Base-by-base conservation (phyloP, 2,329 filamentous ascomycete species). In the Meredithiella fracta region DNA sequence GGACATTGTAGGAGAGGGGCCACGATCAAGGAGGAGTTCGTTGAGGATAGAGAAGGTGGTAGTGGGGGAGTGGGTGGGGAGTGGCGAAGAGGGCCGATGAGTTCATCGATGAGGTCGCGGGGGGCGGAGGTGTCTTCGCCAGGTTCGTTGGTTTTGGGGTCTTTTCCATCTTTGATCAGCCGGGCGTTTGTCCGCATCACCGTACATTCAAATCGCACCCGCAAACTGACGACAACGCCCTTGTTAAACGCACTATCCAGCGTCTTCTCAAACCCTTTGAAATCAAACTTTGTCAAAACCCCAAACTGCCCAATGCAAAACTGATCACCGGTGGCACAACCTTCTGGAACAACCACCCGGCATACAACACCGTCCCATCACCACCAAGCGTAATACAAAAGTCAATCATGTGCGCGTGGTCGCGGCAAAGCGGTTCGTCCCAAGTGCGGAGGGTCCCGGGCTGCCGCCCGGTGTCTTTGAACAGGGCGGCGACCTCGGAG, bases 221-320 rank as follows among this genome's bases (percentile, higher is more conserved):
- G 78, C 60, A 98, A 69, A 63, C 86, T 94, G 17, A 97, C 86
- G 0, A 85, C 92, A 20, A 97, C 85, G 5, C 92, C 92, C 58
- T 94, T 83, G 42, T 72, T 74, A 62, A 96, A 92, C 0, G 86
- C 82, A 47, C 74, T 78, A 2, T 74, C 78, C 31, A 96, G 73
- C 1, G 79, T 94, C 14, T 75, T 69, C 59, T 78, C 72, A 62
- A 86, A 88, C 3, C 85, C 72, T 14, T 82, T 79, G 67, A 90
- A 98, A 67, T 97, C 90, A 66, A 97, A 97, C 65, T 96, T 96
- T 25, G 92, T 97, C 61, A 98, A 71, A 98, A 98, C 0, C 92
- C 92, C 3, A 98, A 73, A 23, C 90, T 95, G 7, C 92, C 92
- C 8, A 97, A 73, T 0, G 89, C 80, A 67, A 98, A 97, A 59